Evolutionary conservation across 805 yeast species (phyloP), one percentile per base, ranked within the genome.

Genomic region (Jamesozyma lodderae): DNA sequence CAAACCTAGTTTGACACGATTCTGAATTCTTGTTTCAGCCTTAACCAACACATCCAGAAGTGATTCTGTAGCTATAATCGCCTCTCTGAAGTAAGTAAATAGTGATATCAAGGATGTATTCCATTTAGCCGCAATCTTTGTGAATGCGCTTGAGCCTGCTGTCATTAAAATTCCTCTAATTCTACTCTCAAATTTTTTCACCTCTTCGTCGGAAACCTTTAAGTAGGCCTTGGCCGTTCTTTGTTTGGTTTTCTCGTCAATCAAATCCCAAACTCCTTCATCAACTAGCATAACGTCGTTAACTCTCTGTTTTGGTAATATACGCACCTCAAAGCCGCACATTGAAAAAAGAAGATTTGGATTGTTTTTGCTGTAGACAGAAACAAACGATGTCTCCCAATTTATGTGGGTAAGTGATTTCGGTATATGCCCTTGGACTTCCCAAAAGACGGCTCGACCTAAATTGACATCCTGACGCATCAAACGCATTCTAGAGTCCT

Each of bases 121-220:
- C 99, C 99, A 92, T 52, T 86, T 86, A 28, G 88, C 79, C 2
- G 95, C 95, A 41, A 88, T 81, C 56, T 87, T 92, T 0, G 96
- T 82, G 59, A 92, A 92, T 0, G 99, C 85, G 0, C 96, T 80
- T 0, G 96, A 84, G 0, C 98, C 98, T 0, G 96, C 81, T 2
- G 95, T 79, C 95, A 92, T 84, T 49, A 92, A 68, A 35, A 92
- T 78, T 52, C 90, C 95, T 23, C 96, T 71, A 28, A 92, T 80
- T 38, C 94, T 70, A 54, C 82, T 83, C 46, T 81, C 78, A 65
- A 92, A 92, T 33, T 73, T 73, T 20, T 78, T 82, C 30, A 92
- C 79, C 36, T 81, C 95, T 34, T 75, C 85, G 32, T 77, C 77
- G 0, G 94, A 72, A 0, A 92, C 97, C 50, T 84, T 82, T 39